Percentiles rank a stretch among this genome's conserved stretches.
Evolutionary conservation across 768 basidiomycete genomes (phyloP).

Genomic region (Pisolithus tinctorius): DNA sequence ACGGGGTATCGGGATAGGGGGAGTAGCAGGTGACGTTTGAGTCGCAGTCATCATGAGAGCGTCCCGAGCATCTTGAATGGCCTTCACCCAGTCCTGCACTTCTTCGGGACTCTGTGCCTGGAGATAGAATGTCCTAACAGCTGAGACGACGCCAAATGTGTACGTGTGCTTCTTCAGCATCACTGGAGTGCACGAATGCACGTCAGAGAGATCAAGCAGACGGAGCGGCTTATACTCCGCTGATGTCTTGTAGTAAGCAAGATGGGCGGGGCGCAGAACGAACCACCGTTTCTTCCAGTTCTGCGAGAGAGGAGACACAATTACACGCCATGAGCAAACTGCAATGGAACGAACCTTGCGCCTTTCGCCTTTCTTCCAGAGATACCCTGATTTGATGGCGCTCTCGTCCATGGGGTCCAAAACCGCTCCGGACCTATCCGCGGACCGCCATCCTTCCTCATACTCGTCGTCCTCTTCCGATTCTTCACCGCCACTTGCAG

Average conservation of each 20-base stretch:
- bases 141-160: conserved; percentile 88
- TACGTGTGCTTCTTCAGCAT: conserved; percentile 83
- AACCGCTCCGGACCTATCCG: neutral
- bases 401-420: conserved; percentile 49
- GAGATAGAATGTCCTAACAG: conserved; percentile 85
- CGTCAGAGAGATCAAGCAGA: conserved; percentile 77
- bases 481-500: conserved; percentile 68
- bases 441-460: conserved; percentile 12
- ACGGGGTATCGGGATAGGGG: conserved; percentile 49
- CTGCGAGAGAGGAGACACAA: conserved; percentile 33
- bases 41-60: conserved; percentile 57
- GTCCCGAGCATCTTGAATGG: conserved; percentile 72
- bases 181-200: conserved; percentile 86
- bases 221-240: conserved; percentile 91
- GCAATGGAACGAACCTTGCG: conserved; percentile 66
- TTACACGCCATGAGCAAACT: neutral
- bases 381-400: conserved; percentile 85
- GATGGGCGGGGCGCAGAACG: conserved; percentile 83
- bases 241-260: conserved; percentile 95
- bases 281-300: conserved; percentile 99
- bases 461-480: conserved; percentile 71
- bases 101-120: conserved; percentile 70
- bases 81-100: conserved; percentile 75
- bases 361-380: conserved; percentile 97
- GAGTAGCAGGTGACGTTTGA: conserved; percentile 42